These are phyloP conservation scores for Claviceps sp. DNA, from an alignment of 2,329 filamentous ascomycete genomes.

Conservation along the genomic window DNA sequence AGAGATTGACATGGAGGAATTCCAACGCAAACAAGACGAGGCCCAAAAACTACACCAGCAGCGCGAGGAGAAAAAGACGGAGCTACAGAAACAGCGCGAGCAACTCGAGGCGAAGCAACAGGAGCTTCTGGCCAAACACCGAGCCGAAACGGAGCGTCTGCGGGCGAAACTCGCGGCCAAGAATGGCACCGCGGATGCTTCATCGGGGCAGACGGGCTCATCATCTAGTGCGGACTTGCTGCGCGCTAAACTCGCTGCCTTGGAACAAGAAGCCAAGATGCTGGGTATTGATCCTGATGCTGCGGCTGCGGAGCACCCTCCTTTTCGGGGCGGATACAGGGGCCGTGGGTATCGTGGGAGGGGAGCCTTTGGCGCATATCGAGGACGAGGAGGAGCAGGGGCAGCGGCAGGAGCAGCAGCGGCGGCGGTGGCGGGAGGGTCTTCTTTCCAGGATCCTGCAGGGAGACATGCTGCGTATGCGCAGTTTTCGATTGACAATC, in stretches of 20 bases:
- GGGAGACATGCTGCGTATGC: slow-evolving; percentile 43
- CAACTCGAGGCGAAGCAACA: slow-evolving; percentile 53
- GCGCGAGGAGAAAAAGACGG: slow-evolving; percentile 46
- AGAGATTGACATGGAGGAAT: slow-evolving; percentile 56
- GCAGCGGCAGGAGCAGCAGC: slow-evolving; percentile 9
- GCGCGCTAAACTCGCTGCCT: slow-evolving; percentile 56
- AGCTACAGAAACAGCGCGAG: slow-evolving; percentile 46
- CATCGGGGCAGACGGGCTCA: slow-evolving; percentile 12
- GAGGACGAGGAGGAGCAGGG: no score
- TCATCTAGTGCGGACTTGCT: slow-evolving; percentile 48
- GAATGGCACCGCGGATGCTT: slow-evolving; percentile 13
- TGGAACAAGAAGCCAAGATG: slow-evolving; percentile 58
- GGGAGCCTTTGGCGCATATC: slow-evolving; percentile 10
- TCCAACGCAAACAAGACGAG: slow-evolving; percentile 55
- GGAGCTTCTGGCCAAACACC: slow-evolving; percentile 48
- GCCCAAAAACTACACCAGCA: slow-evolving; percentile 58
- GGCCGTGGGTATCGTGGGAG: slow-evolving; percentile 22
- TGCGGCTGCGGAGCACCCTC: slow-evolving; percentile 26
- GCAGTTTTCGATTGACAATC: slow-evolving; percentile 60
- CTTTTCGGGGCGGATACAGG: slow-evolving; percentile 24
- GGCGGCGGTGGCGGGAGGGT: slow-evolving; percentile 22
- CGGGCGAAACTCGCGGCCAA: slow-evolving; percentile 35
- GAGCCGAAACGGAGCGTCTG: slow-evolving; percentile 53
- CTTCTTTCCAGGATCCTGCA: slow-evolving; percentile 23
- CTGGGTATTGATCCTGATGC: slow-evolving; percentile 52